These are phyloP conservation scores for Acacia crassicarpa DNA, from an alignment of 306 rosid genomes.

Conservation along the genomic window DNA sequence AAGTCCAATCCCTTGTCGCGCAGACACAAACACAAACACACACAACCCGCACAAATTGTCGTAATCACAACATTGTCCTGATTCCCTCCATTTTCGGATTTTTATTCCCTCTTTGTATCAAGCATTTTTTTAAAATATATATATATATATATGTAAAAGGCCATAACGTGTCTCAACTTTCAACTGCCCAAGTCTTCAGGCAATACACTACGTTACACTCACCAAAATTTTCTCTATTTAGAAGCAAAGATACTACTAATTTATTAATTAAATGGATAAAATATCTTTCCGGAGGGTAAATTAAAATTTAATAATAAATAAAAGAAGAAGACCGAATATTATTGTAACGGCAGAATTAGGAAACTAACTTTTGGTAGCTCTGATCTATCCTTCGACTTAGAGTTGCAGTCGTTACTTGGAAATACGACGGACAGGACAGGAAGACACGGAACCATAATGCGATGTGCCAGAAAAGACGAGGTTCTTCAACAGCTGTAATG, in stretches of 20 bases:
- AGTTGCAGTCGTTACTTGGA: background rate
- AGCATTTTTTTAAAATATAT: too few relatives aligned
- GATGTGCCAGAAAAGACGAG: background rate
- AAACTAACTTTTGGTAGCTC: background rate
- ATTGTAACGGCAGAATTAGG: background rate
- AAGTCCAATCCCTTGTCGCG: background rate
- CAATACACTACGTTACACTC: too few relatives aligned
- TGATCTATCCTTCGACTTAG: background rate
- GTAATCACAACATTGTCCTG: background rate
- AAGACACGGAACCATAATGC: background rate
- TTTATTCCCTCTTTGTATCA: background rate
- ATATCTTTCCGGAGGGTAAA: background rate
- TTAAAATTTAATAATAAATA: background rate
- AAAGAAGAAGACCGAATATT: background rate
- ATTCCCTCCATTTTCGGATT: background rate
- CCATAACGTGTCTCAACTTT: background rate
- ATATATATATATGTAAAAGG: background rate
- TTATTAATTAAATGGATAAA: background rate
- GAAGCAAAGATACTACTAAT: background rate
- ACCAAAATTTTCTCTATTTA: background rate
- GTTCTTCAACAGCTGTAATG: slow-evolving; percentile 33
- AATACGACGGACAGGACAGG: background rate
- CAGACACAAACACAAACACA: too few relatives aligned
- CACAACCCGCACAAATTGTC: background rate
- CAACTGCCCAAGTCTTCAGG: background rate